Base-by-base conservation (phyloP, 179 eudicot species). In the Nepenthes alata region DNA sequence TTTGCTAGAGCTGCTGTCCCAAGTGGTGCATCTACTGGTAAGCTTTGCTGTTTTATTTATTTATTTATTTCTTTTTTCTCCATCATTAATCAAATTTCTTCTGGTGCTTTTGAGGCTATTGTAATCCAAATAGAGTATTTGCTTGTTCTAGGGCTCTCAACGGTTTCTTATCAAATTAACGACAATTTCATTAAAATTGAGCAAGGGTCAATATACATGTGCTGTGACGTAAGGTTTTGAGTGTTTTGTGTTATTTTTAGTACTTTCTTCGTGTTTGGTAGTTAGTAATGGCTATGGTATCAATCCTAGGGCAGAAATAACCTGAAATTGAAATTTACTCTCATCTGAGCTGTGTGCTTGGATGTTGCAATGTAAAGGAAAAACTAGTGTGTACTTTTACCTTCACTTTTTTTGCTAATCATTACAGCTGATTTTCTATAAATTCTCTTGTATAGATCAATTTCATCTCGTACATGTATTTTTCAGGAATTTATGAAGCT, bases 21-120 rank as follows among this genome's bases (percentile, higher is more conserved):
- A 4, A 93, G 98, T 77, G 98, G 98, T 59, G 98, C 98, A 69
- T 93, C 98, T 67, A 93, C 98, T 25, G 98, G 98, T 93, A 74
- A 74, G 71, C 65, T 37, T 39, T 36, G 7, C 10, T 11, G 47
- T 50, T 6, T 0, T 37, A n/a, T 47, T 55, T 41, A 25, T 1
- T 51, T 15, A 13, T 44, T 5, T 10, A 38, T 15, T 0, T 3
- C 37, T 34, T 35, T 50, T 49, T 15, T 11, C 16, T 55, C 5
- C 6, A 25, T 34, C 45, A 4, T 41, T 37, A 5, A 7, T 25
- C 25, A 25, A 25, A 25, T 25, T 25, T 25, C 25, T 25, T 1
- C 25, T 25, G 25, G 25, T 25, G 25, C 25, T 25, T 25, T 25
- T 25, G 25, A 25, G 25, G 25, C 25, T 25, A 25, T 25, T 25